phyloP scores from a whole-genome alignment of 176 grass and related monocot species.

The maize (Zea mays) region Zm-B73-REFERENCE-NAM-5.0 NC_050098.1:179271001-179271500 shows the following conservation, averaged over 20 bases:
- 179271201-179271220: constrained; percentile 83
- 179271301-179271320: constrained; percentile 50
- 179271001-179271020: not conserved
- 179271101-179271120: constrained; percentile 3
- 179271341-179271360: constrained; percentile 25
- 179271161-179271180: constrained; percentile 32
- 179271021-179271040: constrained; percentile 2
- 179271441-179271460: constrained; percentile 91
- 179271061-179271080: constrained; percentile 15
- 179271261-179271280: constrained; percentile 70
- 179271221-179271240: constrained; percentile 92
- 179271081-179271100: not conserved
- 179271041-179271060: constrained; percentile 11
- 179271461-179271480: constrained; percentile 79
- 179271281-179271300: constrained; percentile 80
- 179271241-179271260: constrained; percentile 94
- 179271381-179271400: constrained; percentile 10
- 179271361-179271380: constrained; percentile 29
- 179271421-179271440: constrained; percentile 63
- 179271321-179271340: constrained; percentile 27
- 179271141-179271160: constrained; percentile 25
- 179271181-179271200: constrained; percentile 28
- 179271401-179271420: not conserved
- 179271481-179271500: constrained; percentile 72
- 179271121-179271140: constrained; percentile 10